Evolutionary conservation across 352 stramenopile genomes (phyloP).

Genomic region (Globisporangium sylvaticum): DNA sequence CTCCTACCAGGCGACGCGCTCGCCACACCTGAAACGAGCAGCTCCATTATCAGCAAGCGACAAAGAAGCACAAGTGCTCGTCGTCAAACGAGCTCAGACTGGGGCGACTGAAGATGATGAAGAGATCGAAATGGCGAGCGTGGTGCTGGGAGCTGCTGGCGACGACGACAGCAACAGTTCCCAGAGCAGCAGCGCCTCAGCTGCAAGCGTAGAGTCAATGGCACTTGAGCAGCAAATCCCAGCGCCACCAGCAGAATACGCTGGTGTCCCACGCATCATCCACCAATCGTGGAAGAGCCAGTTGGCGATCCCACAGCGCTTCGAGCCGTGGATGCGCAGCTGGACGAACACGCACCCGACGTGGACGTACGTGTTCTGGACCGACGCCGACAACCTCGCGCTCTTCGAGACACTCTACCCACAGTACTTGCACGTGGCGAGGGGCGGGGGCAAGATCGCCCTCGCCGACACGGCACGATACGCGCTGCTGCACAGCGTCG

Average conservation of each 20-base stretch:
- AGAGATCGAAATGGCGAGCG: slow-evolving; percentile 3
- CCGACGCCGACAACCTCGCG: slow-evolving; percentile 44
- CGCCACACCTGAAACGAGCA: slow-evolving; percentile 1
- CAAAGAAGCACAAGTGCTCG: not conserved
- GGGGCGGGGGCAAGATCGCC: slow-evolving; percentile 35
- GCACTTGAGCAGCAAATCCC: not conserved
- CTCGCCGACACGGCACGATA: slow-evolving; percentile 54
- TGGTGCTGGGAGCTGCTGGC: not conserved
- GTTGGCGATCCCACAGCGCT: slow-evolving; percentile 34
- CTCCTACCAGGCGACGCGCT: not conserved
- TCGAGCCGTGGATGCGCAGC: slow-evolving; percentile 54
- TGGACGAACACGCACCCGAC: slow-evolving; percentile 35
- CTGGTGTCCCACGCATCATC: slow-evolving; percentile 39
- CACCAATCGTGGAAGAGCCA: slow-evolving; percentile 56
- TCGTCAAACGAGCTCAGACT: not conserved
- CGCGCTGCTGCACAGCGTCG: slow-evolving; percentile 42
- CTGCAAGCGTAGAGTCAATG: not conserved
- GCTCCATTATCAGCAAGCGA: not conserved
- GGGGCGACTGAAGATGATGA: not conserved
- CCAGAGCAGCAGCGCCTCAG: not conserved
- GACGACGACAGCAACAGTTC: not conserved
- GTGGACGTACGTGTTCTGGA: slow-evolving; percentile 63
- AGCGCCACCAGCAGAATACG: too few species aligned
- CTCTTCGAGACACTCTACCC: slow-evolving; percentile 48
- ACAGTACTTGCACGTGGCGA: slow-evolving; percentile 37